Evolutionary conservation across 2,329 filamentous ascomycete species (phyloP).

Genomic region (Sclerotinia subarctica): DNA sequence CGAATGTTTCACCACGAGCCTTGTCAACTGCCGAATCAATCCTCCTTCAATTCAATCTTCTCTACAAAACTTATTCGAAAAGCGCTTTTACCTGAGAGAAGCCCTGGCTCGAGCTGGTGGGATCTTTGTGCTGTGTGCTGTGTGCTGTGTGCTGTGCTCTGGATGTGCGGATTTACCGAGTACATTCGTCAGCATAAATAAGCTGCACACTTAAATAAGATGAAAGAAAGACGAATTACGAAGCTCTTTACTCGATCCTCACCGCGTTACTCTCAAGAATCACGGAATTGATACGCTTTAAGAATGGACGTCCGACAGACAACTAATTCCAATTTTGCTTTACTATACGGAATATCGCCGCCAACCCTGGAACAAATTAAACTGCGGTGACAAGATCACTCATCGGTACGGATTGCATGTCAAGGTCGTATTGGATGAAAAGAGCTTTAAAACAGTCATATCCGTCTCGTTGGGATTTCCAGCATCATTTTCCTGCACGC

Average conservation of each 20-base stretch:
- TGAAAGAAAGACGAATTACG: not conserved
- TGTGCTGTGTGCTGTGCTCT: not conserved
- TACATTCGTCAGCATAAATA: not conserved
- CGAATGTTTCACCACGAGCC: not conserved
- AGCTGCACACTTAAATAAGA: not conserved
- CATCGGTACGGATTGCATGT: slow-evolving; percentile 5
- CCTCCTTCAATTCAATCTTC: not conserved
- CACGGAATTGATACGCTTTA: not conserved
- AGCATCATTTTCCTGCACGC: not conserved
- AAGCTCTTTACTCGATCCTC: not conserved
- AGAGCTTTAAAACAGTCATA: not conserved
- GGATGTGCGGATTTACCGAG: not conserved
- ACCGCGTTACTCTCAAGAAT: not conserved
- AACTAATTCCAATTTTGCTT: not conserved
- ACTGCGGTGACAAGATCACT: not conserved
- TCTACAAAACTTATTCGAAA: not conserved
- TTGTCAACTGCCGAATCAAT: not conserved
- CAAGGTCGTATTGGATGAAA: not conserved
- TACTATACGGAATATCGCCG: not conserved
- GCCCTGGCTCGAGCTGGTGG: not conserved
- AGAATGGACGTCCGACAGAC: not conserved
- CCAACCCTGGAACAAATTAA: not conserved
- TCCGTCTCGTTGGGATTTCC: not conserved
- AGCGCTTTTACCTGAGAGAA: not conserved
- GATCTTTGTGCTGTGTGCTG: not conserved